Conservation (phyloP, 495 filamentous ascomycete species). For the Tuber calosporum region DNA sequence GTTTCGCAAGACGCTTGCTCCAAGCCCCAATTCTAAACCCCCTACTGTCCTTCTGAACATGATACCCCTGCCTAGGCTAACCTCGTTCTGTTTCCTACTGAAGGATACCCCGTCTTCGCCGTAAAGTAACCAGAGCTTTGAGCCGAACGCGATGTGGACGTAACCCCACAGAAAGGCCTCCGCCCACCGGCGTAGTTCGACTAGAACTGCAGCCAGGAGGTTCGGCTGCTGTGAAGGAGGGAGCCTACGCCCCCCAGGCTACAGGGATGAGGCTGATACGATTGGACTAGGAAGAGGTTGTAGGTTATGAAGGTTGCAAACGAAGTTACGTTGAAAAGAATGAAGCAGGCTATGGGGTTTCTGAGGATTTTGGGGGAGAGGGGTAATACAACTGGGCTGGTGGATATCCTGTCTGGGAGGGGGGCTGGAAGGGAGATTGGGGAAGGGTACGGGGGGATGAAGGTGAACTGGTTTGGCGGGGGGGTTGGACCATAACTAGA, state of each 20-base stretch:
- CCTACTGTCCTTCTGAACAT: constrained; percentile 1
- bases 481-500: constrained; percentile 79
- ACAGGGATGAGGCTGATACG: constrained; percentile 58
- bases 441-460: constrained; percentile 42
- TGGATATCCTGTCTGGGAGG: constrained; percentile 76
- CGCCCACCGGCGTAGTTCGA: constrained; percentile 75
- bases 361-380: constrained; percentile 50
- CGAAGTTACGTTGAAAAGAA: constrained; percentile 78
- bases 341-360: constrained; percentile 80
- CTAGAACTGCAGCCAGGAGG: constrained; percentile 67
- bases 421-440: constrained; percentile 54
- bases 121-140: constrained; percentile 65
- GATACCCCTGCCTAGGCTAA: constrained; percentile 39
- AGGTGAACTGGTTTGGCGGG: constrained; percentile 68
- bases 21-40: background rate
- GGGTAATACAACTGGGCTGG: constrained; percentile 61
- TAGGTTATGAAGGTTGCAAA: constrained; percentile 86
- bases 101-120: constrained; percentile 66
- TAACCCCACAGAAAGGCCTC: constrained; percentile 63
- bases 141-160: constrained; percentile 70
- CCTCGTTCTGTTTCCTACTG: background rate
- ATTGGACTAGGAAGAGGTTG: constrained; percentile 42
- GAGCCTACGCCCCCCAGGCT: constrained; percentile 54
- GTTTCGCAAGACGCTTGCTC: background rate
- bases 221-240: constrained; percentile 65